Percentiles rank a stretch among this genome's conserved stretches.
These are phyloP conservation scores for Pythium monospermum DNA, from an alignment of 352 stramenopile species.

Conservation along the genomic window DNA sequence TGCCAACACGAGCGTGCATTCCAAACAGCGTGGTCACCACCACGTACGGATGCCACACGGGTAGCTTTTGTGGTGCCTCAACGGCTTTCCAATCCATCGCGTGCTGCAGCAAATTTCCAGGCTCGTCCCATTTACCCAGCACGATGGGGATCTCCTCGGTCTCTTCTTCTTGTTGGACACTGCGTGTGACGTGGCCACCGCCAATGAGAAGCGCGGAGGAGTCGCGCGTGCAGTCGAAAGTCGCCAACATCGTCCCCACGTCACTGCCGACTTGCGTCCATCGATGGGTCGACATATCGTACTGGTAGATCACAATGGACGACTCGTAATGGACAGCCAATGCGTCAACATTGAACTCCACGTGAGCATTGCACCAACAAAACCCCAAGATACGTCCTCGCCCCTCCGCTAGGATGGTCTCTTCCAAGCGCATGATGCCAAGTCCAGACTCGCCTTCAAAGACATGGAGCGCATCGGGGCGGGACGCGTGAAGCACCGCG, in stretches of 20 bases:
- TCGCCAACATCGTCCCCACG: constrained; percentile 39
- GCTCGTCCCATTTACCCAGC: constrained; percentile 79
- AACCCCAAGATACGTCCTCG: constrained; percentile 62
- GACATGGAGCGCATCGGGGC: constrained; percentile 50
- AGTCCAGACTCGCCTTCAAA: constrained; percentile 80
- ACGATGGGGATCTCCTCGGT: constrained; percentile 66
- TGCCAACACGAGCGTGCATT: constrained; percentile 74
- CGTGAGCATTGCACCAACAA: constrained; percentile 74
- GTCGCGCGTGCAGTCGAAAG: constrained; percentile 82
- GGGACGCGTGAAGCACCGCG: constrained; percentile 48
- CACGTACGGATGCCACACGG: constrained; percentile 82
- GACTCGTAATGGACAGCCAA: constrained; percentile 69
- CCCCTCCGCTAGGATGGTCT: constrained; percentile 48
- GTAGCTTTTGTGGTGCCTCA: constrained; percentile 66
- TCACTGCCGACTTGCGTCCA: constrained; percentile 65
- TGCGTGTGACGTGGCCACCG: constrained; percentile 34
- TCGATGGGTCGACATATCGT: constrained; percentile 50
- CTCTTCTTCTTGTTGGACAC: constrained; percentile 6
- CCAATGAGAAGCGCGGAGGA: constrained; percentile 75
- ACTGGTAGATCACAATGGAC: constrained; percentile 73
- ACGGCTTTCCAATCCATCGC: constrained; percentile 78
- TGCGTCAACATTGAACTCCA: constrained; percentile 81
- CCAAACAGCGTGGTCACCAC: constrained; percentile 81
- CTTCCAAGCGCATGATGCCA: constrained; percentile 69
- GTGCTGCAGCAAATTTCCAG: constrained; percentile 54